Conservation (phyloP, 148 eudicot species). For the Euryodendron excelsum region DNA sequence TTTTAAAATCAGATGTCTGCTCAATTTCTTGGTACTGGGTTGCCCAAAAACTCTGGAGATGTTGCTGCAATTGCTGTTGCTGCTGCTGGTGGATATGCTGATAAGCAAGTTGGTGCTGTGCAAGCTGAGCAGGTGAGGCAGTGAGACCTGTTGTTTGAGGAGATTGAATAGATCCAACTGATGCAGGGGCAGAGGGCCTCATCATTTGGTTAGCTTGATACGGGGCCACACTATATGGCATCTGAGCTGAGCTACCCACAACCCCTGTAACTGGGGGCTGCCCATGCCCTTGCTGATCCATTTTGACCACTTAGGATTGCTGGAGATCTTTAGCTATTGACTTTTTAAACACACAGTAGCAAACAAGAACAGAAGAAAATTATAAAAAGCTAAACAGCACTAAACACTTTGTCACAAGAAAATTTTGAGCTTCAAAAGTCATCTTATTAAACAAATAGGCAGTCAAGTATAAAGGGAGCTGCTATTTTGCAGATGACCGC, state of each 20-base stretch:
- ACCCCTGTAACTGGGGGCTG: conserved; percentile 28
- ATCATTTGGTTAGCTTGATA: conserved; percentile 39
- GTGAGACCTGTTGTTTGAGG: too few species aligned
- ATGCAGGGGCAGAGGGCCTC: conserved; percentile 22
- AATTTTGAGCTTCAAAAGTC: background rate
- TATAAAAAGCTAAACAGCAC: too few species aligned
- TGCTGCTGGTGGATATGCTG: conserved; percentile 49
- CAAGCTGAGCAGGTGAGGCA: conserved; percentile 36
- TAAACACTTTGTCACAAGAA: background rate
- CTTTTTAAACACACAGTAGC: background rate
- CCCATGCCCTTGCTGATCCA: conserved; percentile 51
- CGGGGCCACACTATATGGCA: conserved; percentile 26
- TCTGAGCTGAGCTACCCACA: conserved; percentile 32
- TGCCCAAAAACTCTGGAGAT: conserved; percentile 40
- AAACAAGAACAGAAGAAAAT: background rate
- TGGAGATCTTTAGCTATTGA: too few species aligned
- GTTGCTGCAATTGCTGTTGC: conserved; percentile 42
- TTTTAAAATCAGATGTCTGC: conserved; percentile 37
- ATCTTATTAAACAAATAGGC: background rate
- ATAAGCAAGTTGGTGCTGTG: conserved; percentile 45
- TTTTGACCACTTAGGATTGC: conserved; percentile 5
- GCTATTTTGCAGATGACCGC: too few species aligned
- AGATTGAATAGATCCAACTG: conserved; percentile 22
- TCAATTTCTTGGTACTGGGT: conserved; percentile 43
- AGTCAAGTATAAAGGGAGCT: too few species aligned